Evolutionary conservation across 805 yeast species (phyloP), one percentile per base, ranked within the genome.

Genomic region (Nakazawaea wyomingensis): DNA sequence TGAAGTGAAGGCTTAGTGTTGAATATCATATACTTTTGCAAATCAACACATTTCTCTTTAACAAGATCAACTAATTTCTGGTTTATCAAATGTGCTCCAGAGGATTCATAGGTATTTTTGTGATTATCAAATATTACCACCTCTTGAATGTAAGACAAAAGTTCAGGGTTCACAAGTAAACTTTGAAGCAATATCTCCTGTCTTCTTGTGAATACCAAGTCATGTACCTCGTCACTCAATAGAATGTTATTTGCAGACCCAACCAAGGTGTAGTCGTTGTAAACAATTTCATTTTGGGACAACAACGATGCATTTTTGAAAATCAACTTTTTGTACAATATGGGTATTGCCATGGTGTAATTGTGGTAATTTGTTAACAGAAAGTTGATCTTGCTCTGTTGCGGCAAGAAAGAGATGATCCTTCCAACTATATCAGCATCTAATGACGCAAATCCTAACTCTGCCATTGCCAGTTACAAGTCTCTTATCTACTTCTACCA

Each of bases 151-250:
- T 54, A 51, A 4, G 42, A 13, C 17, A 62, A 58, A 17, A 74
- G 55, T 4, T 57, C 55, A 2, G 64, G 48, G 42, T 72, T 69
- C 35, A 65, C 47, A 4, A 39, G 43, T 20, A 73, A 49, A 1
- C 71, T 59, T 17, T 65, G 65, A 10, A 64, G 37, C 32, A 80
- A 54, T 3, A 69, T 57, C 30, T 62, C 63, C 37, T 78, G 60
- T 47, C 73, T 64, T 18, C 65, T 55, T 21, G 57, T 50, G 9
- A 65, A 54, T 16, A 70, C 54, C 35, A 65, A 50, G 24, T 61
- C 65, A 40, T 71, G 66, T 36, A 66, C 65, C 30, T 64, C 62
- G 0, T 43, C 46, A 9, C 61, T 57, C 33, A 67, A 65, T 10
- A 59, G 51, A 3, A 64, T 52, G 3, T 66, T 60, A 5, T 56